Evolutionary conservation across 805 yeast species (phyloP).

Genomic region (Yamadazyma ubonensis): DNA sequence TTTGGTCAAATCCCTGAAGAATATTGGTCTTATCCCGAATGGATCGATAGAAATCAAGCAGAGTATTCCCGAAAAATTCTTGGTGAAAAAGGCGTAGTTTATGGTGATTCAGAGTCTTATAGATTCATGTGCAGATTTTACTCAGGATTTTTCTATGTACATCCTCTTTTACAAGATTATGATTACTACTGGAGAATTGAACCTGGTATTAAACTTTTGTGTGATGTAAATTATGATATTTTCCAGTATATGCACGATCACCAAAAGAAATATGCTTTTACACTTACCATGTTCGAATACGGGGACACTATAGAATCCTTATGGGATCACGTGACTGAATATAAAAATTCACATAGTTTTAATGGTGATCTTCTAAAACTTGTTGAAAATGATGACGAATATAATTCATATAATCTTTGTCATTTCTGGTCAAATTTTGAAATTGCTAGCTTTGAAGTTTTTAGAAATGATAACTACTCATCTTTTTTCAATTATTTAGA

Average conservation of each 20-base stretch:
- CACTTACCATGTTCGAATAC: conserved; percentile 64
- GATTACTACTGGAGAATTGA: conserved; percentile 78
- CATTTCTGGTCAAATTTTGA: conserved; percentile 86
- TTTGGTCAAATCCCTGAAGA: conserved; percentile 61
- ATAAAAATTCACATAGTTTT: conserved; percentile 18
- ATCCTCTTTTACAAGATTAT: conserved; percentile 56
- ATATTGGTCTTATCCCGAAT: conserved; percentile 71
- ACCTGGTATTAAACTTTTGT: conserved; percentile 59
- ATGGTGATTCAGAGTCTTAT: conserved; percentile 61
- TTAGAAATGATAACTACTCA: conserved; percentile 56
- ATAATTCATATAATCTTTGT: conserved; percentile 65
- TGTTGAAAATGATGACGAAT: conserved; percentile 17
- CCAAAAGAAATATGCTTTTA: conserved; percentile 64
- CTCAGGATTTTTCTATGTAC: conserved; percentile 60
- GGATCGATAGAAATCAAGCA: conserved; percentile 48
- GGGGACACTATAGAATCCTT: conserved; percentile 58
- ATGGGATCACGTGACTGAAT: conserved; percentile 56
- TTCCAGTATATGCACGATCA: conserved; percentile 57
- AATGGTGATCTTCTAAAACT: conserved; percentile 25
- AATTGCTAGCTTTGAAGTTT: conserved; percentile 68
- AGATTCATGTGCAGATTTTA: conserved; percentile 65
- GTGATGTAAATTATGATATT: conserved; percentile 64
- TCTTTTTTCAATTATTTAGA: conserved; percentile 65
- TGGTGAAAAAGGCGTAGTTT: conserved; percentile 37
- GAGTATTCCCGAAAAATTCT: conserved; percentile 3